These are phyloP conservation scores for Aphanocladium album DNA, from an alignment of 2,329 filamentous ascomycete genomes.

Conservation along the genomic window DNA sequence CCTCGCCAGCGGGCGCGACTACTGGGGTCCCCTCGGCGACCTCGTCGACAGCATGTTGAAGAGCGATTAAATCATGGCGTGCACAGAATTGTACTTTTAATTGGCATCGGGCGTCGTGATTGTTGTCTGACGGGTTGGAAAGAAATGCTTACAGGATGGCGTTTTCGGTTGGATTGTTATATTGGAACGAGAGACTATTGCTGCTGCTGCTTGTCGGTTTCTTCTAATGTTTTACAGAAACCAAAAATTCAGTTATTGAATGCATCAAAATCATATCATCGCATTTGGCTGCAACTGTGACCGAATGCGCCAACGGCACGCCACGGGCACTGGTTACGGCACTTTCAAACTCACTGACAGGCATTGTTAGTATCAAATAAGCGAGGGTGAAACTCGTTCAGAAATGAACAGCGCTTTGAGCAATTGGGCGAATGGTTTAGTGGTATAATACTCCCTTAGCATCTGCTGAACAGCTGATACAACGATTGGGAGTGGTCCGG, in stretches of 20 bases:
- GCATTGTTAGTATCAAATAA: not conserved
- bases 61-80: conserved; percentile 60
- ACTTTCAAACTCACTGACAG: no score
- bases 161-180: conserved; percentile 7
- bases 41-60: conserved; percentile 96
- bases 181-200: not conserved
- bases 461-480: not conserved
- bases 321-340: no score
- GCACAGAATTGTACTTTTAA: not conserved
- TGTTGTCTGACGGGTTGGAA: not conserved
- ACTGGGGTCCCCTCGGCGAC: conserved; percentile 93
- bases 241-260: not conserved
- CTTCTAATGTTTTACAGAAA: not conserved
- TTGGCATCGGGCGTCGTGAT: not conserved
- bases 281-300: not conserved
- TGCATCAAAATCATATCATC: not conserved
- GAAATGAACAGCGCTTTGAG: conserved; percentile 19
- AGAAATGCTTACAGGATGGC: conserved; percentile 3
- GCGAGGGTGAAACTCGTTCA: conserved; percentile 20
- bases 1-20: conserved; percentile 89
- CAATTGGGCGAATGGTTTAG: conserved; percentile 13
- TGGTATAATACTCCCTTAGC: conserved; percentile 15
- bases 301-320: no score
- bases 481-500: conserved; percentile 16
- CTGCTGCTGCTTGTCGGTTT: not conserved